phyloP scores from a whole-genome alignment of 345 rosid genomes.

The Populus nigra region DNA sequence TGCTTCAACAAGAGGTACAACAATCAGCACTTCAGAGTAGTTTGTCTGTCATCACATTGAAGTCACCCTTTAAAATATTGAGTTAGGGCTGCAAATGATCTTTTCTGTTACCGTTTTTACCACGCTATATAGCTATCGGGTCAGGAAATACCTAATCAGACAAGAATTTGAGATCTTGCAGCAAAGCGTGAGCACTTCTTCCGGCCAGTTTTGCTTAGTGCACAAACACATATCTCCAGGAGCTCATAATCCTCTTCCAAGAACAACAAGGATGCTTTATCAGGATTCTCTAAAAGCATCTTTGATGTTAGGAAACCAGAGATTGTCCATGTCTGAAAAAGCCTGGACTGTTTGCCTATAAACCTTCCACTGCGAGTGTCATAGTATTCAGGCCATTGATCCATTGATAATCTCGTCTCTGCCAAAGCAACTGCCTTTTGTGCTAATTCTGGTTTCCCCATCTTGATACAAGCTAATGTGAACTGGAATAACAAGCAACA shows the following conservation, averaged over 20 bases:
- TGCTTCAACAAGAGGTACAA: not conserved
- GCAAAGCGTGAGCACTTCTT: slow-evolving; percentile 65
- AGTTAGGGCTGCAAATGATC: too few species aligned
- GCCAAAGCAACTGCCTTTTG: slow-evolving; percentile 64
- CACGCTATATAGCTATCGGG: not conserved
- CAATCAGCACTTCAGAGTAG: not conserved
- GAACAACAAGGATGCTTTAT: slow-evolving; percentile 69
- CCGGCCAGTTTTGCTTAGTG: slow-evolving; percentile 48
- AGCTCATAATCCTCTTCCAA: slow-evolving; percentile 94
- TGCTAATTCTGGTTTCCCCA: slow-evolving; percentile 80
- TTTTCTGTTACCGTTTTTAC: too few species aligned
- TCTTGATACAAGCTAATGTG: slow-evolving; percentile 85
- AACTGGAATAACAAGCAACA: slow-evolving; percentile 43
- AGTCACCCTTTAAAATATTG: not conserved
- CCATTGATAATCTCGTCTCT: slow-evolving; percentile 61
- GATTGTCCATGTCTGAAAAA: slow-evolving; percentile 81
- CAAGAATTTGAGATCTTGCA: slow-evolving; percentile 35
- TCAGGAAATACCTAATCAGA: not conserved
- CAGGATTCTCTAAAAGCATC: slow-evolving; percentile 81
- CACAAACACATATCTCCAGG: slow-evolving; percentile 79
- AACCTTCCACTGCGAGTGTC: slow-evolving; percentile 75
- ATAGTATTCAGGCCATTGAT: slow-evolving; percentile 89
- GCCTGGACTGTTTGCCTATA: slow-evolving; percentile 76
- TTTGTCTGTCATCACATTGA: not conserved
- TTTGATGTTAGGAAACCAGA: slow-evolving; percentile 81